Percentiles rank a stretch among this genome's conserved stretches.
Conservation (phyloP, 176 grass and related monocot genomes). For the Themeda triandra region DNA sequence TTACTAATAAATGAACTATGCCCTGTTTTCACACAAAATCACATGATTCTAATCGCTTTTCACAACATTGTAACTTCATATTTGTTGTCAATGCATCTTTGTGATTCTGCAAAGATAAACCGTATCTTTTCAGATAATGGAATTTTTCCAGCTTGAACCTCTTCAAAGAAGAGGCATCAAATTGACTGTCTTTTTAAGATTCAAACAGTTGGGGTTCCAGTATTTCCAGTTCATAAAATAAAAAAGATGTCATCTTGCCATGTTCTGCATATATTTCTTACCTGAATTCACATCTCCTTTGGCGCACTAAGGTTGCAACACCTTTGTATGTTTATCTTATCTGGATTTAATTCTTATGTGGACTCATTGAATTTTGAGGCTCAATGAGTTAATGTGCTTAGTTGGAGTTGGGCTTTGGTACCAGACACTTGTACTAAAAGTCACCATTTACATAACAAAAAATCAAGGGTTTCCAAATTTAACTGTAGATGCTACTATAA, state of each 20-base stretch:
- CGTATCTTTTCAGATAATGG: not conserved
- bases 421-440: not conserved
- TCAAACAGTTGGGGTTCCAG: not conserved
- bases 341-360: not conserved
- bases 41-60: not conserved
- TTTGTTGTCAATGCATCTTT: not conserved
- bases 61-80: not conserved
- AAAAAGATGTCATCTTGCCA: not conserved
- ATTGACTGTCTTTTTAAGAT: not conserved
- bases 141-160: not conserved
- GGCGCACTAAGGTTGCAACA: not conserved
- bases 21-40: not conserved
- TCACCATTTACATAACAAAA: not conserved
- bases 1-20: not conserved
- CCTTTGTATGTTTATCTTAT: not conserved
- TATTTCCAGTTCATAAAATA: not conserved
- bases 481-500: not conserved
- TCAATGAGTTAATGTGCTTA: not conserved
- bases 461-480: not conserved
- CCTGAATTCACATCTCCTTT: not conserved
- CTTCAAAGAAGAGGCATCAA: not conserved
- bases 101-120: not conserved
- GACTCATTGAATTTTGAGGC: not conserved
- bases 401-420: not conserved
- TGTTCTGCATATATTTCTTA: not conserved